Percentiles rank a stretch among this genome's conserved stretches.
These are phyloP conservation scores for Aspergillus kassunensis DNA, from an alignment of 495 filamentous ascomycete species.

Conservation along the genomic window DNA sequence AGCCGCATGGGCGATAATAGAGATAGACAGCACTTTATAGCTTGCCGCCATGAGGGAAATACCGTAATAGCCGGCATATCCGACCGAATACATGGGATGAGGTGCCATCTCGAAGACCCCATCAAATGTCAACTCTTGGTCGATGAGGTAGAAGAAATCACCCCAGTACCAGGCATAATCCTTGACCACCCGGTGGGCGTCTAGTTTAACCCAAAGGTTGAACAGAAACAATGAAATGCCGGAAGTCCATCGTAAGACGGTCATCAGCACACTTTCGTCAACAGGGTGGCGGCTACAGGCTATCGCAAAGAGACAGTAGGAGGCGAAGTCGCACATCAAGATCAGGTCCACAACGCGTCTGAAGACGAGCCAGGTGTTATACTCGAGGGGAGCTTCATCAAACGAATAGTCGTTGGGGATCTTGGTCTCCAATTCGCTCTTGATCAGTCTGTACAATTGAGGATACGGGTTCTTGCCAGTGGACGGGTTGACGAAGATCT, in stretches of 20 bases:
- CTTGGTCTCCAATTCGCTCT: conserved; percentile 87
- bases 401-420: conserved; percentile 93
- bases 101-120: conserved; percentile 99
- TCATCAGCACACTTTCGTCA: conserved; percentile 66
- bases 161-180: conserved; percentile 99
- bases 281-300: conserved; percentile 74
- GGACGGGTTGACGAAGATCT: conserved; percentile 79
- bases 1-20: conserved; percentile 87
- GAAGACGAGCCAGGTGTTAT: conserved; percentile 98
- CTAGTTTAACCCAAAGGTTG: conserved; percentile 98
- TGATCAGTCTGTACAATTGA: conserved; percentile 73
- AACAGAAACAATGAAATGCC: conserved; percentile 82
- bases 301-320: conserved; percentile 92
- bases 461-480: conserved; percentile 78
- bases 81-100: conserved; percentile 98
- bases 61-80: conserved; percentile 96
- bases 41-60: conserved; percentile 98
- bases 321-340: conserved; percentile 96
- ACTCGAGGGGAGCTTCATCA: conserved; percentile 88
- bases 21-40: conserved; percentile 95
- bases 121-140: conserved; percentile 96
- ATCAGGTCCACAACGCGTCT: conserved; percentile 92
- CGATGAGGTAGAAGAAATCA: conserved; percentile 98
- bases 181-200: conserved; percentile 97
- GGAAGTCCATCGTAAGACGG: conserved; percentile 70